Percentiles rank a stretch among this genome's conserved stretches.
Evolutionary conservation across 768 basidiomycete genomes (phyloP).

Genomic region (Mycena galopus): DNA sequence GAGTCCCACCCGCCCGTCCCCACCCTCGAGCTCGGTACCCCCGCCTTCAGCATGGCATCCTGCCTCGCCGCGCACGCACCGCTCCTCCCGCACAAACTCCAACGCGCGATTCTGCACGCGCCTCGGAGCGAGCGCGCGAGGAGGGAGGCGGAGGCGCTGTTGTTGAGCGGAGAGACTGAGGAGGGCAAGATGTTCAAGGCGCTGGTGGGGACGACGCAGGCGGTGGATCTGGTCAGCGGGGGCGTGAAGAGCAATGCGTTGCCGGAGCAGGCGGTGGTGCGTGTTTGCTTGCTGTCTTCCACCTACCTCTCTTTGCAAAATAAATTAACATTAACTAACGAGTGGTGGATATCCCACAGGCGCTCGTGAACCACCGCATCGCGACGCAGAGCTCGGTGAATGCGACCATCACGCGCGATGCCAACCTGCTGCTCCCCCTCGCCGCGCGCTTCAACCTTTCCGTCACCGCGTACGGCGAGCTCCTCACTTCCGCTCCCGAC

Average conservation of each 20-base stretch:
- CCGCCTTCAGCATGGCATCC: slow-evolving; percentile 47
- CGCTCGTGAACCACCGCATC: slow-evolving; percentile 65
- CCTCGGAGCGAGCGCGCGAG: slow-evolving; percentile 53
- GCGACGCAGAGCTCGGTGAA: slow-evolving; percentile 55
- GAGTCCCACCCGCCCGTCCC: slow-evolving; percentile 60
- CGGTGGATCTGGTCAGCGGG: slow-evolving; percentile 61
- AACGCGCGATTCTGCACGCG: slow-evolving; percentile 49
- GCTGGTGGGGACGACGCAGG: slow-evolving; percentile 66
- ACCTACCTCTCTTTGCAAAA: neutral
- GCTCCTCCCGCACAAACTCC: slow-evolving; percentile 50
- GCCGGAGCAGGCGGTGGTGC: slow-evolving; percentile 59
- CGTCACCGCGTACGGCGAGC: slow-evolving; percentile 53
- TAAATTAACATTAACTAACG: too few relatives aligned
- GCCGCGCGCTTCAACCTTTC: slow-evolving; percentile 55
- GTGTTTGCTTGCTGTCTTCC: neutral
- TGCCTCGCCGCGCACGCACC: slow-evolving; percentile 67
- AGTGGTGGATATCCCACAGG: slow-evolving; percentile 31
- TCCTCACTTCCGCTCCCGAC: slow-evolving; percentile 36
- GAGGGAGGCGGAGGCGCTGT: slow-evolving; percentile 52
- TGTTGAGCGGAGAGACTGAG: too few relatives aligned
- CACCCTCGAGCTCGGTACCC: slow-evolving; percentile 50
- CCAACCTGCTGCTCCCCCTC: slow-evolving; percentile 45
- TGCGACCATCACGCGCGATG: slow-evolving; percentile 46
- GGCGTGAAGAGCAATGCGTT: slow-evolving; percentile 67
- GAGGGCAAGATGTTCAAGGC: slow-evolving; percentile 40